Percentiles rank a stretch among this genome's conserved stretches.
These are phyloP conservation scores for Talaromyces sp. DNA, from an alignment of 2,329 filamentous ascomycete genomes.

Conservation along the genomic window DNA sequence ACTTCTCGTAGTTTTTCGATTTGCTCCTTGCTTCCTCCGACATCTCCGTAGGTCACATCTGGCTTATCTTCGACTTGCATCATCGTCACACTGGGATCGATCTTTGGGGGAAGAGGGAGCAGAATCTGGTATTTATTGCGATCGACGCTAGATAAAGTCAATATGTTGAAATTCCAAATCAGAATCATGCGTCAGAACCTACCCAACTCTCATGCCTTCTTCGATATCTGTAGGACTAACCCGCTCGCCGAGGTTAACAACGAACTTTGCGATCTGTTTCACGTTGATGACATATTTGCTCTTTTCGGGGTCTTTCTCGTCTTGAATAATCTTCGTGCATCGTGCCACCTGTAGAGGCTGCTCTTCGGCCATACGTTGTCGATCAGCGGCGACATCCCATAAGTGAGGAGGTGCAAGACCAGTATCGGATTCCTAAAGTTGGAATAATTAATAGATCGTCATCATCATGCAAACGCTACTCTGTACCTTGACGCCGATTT, in stretches of 20 bases:
- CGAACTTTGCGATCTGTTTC: constrained; percentile 99
- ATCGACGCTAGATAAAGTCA: constrained; percentile 61
- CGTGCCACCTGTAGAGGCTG: constrained; percentile 94
- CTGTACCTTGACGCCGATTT: constrained; percentile 64
- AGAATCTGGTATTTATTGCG: constrained; percentile 99
- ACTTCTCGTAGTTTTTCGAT: constrained; percentile 98
- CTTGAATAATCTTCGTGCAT: constrained; percentile 98
- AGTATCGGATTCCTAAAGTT: constrained; percentile 90
- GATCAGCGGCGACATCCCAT: constrained; percentile 96
- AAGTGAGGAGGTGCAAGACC: constrained; percentile 96
- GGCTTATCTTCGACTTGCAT: constrained; percentile 99
- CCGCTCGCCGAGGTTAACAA: constrained; percentile 93
- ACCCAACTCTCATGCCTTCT: constrained; percentile 95
- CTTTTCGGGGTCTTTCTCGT: constrained; percentile 93
- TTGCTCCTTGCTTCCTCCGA: constrained; percentile 98
- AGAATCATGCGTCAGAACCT: constrained; percentile 27
- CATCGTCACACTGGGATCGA: constrained; percentile 98
- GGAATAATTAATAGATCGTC: constrained; percentile 21
- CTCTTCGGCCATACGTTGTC: constrained; percentile 97
- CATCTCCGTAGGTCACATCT: constrained; percentile 97
- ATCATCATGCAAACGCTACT: constrained; percentile 17
- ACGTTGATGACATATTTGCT: constrained; percentile 99
- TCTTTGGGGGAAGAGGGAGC: constrained; percentile 91
- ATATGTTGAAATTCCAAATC: neutral
- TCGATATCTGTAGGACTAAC: constrained; percentile 98